Evolutionary conservation across 169 alveolate species (phyloP).

Genomic region (Plasmodium fragile): DNA sequence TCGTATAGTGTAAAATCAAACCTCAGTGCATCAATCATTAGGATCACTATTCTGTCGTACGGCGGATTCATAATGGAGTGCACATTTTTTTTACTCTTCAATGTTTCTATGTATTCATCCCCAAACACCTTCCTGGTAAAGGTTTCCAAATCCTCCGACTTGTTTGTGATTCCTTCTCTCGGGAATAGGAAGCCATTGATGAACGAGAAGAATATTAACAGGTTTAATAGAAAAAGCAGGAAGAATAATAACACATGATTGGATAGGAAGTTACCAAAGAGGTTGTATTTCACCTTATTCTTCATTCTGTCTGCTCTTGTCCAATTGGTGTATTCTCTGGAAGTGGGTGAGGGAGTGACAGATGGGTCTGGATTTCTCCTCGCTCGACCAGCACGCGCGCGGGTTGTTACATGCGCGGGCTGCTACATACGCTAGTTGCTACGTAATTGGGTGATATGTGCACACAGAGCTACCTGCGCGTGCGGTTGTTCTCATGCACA

Average conservation of each 20-base stretch:
- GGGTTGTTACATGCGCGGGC: not conserved
- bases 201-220: conserved; percentile 30
- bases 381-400: not conserved
- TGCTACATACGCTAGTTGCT: not conserved
- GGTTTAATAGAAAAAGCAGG: conserved; percentile 17
- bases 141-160: conserved; percentile 41
- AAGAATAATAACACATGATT: conserved; percentile 42
- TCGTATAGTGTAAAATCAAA: conserved; percentile 82
- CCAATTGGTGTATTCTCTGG: not conserved
- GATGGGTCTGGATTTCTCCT: not conserved
- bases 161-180: conserved; percentile 32
- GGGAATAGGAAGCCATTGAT: conserved; percentile 68
- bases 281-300: not conserved
- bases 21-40: conserved; percentile 79
- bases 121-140: conserved; percentile 68
- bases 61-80: conserved; percentile 76
- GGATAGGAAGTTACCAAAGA: conserved; percentile 1
- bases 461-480: not conserved
- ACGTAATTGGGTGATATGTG: not conserved
- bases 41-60: conserved; percentile 61
- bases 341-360: not conserved
- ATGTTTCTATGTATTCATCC: conserved; percentile 51
- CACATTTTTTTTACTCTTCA: conserved; percentile 26
- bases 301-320: conserved; percentile 11
- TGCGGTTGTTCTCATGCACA: not conserved